Evolutionary conservation across 495 filamentous ascomycete species (phyloP).

Genomic region (Bathelium albidoporum): DNA sequence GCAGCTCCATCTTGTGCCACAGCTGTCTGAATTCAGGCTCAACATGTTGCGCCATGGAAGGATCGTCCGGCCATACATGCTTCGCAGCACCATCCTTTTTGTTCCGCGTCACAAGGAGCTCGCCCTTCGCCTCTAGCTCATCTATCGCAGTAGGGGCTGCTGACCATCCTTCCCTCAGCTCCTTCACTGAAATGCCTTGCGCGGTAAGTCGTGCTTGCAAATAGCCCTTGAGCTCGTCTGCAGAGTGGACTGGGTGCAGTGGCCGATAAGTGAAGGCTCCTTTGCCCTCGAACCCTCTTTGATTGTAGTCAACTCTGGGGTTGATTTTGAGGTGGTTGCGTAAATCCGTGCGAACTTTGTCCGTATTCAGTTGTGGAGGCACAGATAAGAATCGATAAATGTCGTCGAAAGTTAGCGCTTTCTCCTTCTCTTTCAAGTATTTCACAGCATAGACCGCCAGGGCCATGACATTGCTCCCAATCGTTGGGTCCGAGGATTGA

Average conservation of each 20-base stretch:
- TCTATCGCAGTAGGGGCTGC: conserved; percentile 67
- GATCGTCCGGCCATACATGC: conserved; percentile 82
- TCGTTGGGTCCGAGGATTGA: conserved; percentile 67
- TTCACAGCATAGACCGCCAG: conserved; percentile 75
- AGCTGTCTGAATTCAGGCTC: conserved; percentile 72
- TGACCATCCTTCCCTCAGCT: conserved; percentile 90
- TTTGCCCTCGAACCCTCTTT: conserved; percentile 42
- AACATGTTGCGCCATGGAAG: conserved; percentile 58
- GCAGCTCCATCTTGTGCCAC: conserved; percentile 75
- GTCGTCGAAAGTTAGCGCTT: conserved; percentile 58
- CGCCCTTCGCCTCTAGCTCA: conserved; percentile 64
- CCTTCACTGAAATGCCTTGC: conserved; percentile 67
- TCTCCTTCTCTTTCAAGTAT: conserved; percentile 67
- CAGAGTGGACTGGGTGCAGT: conserved; percentile 62
- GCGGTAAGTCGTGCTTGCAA: conserved; percentile 75
- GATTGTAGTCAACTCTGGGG: conserved; percentile 60
- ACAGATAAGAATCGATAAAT: conserved; percentile 68
- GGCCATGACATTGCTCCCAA: conserved; percentile 68
- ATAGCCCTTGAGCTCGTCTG: conserved; percentile 63
- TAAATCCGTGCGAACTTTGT: conserved; percentile 9
- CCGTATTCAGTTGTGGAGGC: conserved; percentile 19
- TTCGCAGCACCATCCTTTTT: conserved; percentile 84
- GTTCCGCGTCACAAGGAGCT: conserved; percentile 73
- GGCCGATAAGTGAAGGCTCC: conserved; percentile 73
- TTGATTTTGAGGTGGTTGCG: conserved; percentile 43